phyloP scores from a whole-genome alignment of 768 basidiomycete species.

The Leccinum obscurum region DNA sequence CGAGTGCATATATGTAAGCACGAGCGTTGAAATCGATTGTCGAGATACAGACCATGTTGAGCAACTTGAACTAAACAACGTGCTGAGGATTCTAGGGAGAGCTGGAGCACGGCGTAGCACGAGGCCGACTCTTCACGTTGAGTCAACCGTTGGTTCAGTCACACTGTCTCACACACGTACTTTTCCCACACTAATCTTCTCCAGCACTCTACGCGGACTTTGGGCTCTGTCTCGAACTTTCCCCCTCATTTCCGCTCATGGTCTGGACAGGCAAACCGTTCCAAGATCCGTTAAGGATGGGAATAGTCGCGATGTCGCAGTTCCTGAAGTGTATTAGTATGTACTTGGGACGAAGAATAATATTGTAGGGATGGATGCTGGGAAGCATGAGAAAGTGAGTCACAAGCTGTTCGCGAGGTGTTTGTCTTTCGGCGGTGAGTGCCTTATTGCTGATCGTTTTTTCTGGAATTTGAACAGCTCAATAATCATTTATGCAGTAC shows the following conservation, averaged over 20 bases:
- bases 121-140: too few species aligned
- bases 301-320: slow-evolving; percentile 42
- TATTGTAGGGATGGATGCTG: slow-evolving; percentile 38
- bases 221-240: slow-evolving; percentile 13
- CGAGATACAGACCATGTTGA: too few species aligned
- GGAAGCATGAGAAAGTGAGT: slow-evolving; percentile 48
- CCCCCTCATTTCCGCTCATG: slow-evolving; percentile 41
- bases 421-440: background rate
- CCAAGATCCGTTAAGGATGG: slow-evolving; percentile 33
- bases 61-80: too few species aligned
- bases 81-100: too few species aligned
- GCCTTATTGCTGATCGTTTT: background rate
- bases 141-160: slow-evolving; percentile 11
- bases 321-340: slow-evolving; percentile 39
- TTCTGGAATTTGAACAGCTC: slow-evolving; percentile 31
- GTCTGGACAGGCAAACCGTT: slow-evolving; percentile 37
- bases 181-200: slow-evolving; percentile 28
- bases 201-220: slow-evolving; percentile 18
- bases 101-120: too few species aligned
- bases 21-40: too few species aligned
- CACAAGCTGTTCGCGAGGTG: background rate
- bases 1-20: too few species aligned
- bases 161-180: slow-evolving; percentile 25
- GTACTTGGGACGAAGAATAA: slow-evolving; percentile 52
- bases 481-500: slow-evolving; percentile 52